Base-by-base conservation (phyloP, 345 rosid species). In the Eucalyptus marginata region DNA sequence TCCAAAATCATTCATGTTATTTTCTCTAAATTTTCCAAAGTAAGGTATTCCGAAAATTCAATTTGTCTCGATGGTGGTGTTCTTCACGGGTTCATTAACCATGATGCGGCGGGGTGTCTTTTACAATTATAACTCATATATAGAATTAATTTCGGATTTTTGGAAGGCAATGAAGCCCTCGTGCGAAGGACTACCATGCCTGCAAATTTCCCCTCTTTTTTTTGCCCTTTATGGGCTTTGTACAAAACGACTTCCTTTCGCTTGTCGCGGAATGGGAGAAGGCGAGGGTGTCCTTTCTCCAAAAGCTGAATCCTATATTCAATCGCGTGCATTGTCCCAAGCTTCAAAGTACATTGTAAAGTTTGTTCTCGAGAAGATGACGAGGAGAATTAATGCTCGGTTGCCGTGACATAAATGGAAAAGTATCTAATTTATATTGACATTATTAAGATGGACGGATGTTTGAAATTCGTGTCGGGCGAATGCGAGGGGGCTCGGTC, bases 1-100 rank as follows among this genome's bases (percentile, higher is more conserved):
- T 7, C 11, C 8, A 16, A 0, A 3, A 7, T 31, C 6, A 66
- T 15, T 64, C 5, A 0, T 15, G 3, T n/a, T 8, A n/a, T 66
- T 66, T 66, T 66, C 40, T 2, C 18, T 66, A 31, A 68, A 16
- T 66, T 66, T 17, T 1, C 3, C 5, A 31, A 33, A 8, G 80
- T 8, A 8, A 31, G 44, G 18, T 16, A 15, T 18, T 68, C 2
- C 18, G 80, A 4, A 22, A 36, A 36, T 10, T 36, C 47, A 36
- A 13, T 36, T 20, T 76, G 8, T 76, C 13, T 9, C 7, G 14
- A 36, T 36, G 24, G 13, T 0, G 27, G 43, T 20, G 47, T 36
- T 20, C 14, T 76, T 36, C 47, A 68, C 17, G 3, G 44, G 44
- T 33, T 68, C 44, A 3, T 16, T 4, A 2, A 17, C 20, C 44